Base-by-base conservation (phyloP, 2,329 filamentous ascomycete genomes). In the Colletotrichum musicola region DNA sequence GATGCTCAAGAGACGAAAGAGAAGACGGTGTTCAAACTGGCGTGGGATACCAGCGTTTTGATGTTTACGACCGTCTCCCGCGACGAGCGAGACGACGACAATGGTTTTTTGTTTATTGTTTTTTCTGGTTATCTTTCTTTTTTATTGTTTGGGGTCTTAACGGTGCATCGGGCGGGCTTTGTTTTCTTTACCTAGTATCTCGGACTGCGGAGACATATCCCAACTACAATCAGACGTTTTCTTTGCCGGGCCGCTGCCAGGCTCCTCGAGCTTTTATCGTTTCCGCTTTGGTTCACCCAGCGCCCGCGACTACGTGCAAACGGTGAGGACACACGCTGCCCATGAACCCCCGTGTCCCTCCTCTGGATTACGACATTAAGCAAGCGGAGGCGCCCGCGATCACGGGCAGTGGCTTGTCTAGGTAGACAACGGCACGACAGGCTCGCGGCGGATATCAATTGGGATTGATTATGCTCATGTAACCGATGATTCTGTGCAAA, bases 11-110 rank as follows among this genome's bases (percentile, higher is more conserved):
- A 57, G 40, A 57, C 27, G n/a, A 35, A 20, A 27, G 58, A 62
- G 22, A 62, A 53, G 22, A 44, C 22, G 46, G 18, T 35, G 30
- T 35, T 35, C 30, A n/a, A 35, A 68, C 14, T 56, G 54, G 65
- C 62, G 65, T 60, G 55, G 65, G 46, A 46, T 64, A 68, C 65
- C 55, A 68, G 65, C 65, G 62, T 68, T 68, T 68, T 55, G 55
- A 35, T 35, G 44, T 60, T 68, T 68, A 56, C 42, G 10, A 46
- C 20, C 40, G 16, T 54, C 27, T 5, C 50, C 25, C 38, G 46
- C 10, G 4, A 35, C 51, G 38, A 54, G 35, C 42, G 65, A 68
- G 18, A 64, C 62, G 35, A 65, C 35, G 35, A 62, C 59, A 25
- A 46, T 35, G 14, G 46, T 55, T 27, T 64, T 58, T 38, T 42